These are phyloP conservation scores for Geotrichum bryndzae DNA, from an alignment of 1,139 yeast genomes.

Conservation along the genomic window DNA sequence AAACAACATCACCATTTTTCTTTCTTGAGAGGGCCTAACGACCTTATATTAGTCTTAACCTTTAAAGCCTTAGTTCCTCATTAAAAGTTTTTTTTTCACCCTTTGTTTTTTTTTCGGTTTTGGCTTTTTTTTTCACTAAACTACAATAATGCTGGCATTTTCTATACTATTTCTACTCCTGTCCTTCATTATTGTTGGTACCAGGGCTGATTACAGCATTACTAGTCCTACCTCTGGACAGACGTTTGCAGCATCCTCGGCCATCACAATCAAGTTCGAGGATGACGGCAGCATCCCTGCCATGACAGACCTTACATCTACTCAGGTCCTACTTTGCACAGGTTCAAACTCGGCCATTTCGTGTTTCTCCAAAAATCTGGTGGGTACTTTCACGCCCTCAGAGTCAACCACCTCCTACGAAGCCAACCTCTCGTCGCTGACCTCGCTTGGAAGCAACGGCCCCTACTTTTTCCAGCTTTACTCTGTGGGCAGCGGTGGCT, in stretches of 20 bases:
- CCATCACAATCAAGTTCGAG: conserved; percentile 54
- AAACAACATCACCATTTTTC: neutral
- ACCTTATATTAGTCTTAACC: too few species aligned
- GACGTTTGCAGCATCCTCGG: conserved; percentile 47
- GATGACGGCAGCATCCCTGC: conserved; percentile 50
- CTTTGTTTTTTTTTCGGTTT: neutral
- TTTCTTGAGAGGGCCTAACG: too few species aligned
- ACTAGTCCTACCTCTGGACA: conserved; percentile 47
- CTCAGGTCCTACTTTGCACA: conserved; percentile 58
- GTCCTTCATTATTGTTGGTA: neutral
- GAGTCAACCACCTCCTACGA: conserved; percentile 2
- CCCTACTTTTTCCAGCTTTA: conserved; percentile 64
- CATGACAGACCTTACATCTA: conserved; percentile 41
- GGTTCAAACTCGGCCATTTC: conserved; percentile 52
- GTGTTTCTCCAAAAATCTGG: conserved; percentile 38
- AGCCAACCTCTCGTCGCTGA: conserved; percentile 27
- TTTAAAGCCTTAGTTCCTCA: too few species aligned
- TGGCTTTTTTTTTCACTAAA: too few species aligned
- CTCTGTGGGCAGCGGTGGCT: conserved; percentile 40
- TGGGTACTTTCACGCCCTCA: conserved; percentile 31
- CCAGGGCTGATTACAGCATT: conserved; percentile 52
- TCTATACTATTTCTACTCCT: neutral
- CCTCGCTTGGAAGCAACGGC: conserved; percentile 51
- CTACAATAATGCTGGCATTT: neutral
- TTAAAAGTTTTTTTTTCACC: neutral